phyloP scores from a whole-genome alignment of 371 early-diverging fungal species.

The Dichotomocladium elegans region DNA sequence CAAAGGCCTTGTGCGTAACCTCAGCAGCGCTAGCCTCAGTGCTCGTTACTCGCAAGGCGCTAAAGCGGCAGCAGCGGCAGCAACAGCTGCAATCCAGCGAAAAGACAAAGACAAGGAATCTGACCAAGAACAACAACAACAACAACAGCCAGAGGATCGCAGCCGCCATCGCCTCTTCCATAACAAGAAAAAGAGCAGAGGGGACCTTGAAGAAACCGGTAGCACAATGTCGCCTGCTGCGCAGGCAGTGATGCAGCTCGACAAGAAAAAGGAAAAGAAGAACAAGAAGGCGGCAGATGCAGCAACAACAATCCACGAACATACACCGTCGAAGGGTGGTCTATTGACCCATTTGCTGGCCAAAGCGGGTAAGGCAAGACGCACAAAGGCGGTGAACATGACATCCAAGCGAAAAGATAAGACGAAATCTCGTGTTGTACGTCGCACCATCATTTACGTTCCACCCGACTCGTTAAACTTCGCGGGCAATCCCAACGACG shows the following conservation, averaged over 20 bases:
- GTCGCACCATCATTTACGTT: conserved; percentile 46
- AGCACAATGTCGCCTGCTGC: conserved; percentile 10
- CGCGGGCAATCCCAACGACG: conserved; percentile 8
- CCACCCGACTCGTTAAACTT: conserved; percentile 33
- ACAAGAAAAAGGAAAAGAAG: not conserved
- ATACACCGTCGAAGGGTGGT: not conserved
- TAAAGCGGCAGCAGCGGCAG: not conserved
- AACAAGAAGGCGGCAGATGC: not conserved
- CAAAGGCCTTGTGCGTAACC: conserved; percentile 15
- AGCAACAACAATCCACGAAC: not conserved
- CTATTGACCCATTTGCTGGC: conserved; percentile 13
- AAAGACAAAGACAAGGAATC: no score
- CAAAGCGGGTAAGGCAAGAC: conserved; percentile 13
- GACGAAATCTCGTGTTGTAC: conserved; percentile 23
- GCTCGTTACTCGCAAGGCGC: not conserved
- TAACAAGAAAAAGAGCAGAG: not conserved
- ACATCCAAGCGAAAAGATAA: conserved; percentile 1
- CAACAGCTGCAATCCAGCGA: conserved; percentile 2
- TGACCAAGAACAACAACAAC: no score
- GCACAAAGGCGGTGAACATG: conserved; percentile 15
- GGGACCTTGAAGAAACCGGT: no score
- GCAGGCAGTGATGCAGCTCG: conserved; percentile 14
- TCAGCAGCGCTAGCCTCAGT: conserved; percentile 4
- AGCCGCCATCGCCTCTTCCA: no score
- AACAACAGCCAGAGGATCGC: no score